Evolutionary conservation across 768 basidiomycete genomes (phyloP).

Genomic region (Nidularia pulvinata): DNA sequence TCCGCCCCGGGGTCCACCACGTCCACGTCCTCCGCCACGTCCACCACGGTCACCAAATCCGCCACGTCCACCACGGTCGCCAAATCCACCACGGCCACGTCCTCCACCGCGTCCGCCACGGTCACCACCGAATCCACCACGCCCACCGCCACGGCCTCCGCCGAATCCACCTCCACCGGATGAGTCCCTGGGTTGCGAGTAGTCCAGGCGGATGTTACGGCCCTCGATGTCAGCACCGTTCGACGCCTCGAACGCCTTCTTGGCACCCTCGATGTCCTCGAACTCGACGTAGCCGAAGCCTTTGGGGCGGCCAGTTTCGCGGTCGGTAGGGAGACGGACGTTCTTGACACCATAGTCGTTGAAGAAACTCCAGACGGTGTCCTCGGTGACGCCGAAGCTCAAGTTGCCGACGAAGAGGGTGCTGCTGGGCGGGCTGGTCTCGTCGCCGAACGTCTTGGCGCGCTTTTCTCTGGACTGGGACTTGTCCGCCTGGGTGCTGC

Average conservation of each 20-base stretch:
- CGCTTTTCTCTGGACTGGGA: constrained; percentile 61
- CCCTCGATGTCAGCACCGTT: constrained; percentile 81
- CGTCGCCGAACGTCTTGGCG: constrained; percentile 78
- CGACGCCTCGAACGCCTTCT: constrained; percentile 73
- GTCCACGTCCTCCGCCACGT: constrained; percentile 38
- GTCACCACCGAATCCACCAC: constrained; percentile 34
- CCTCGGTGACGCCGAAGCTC: constrained; percentile 78
- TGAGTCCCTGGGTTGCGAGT: constrained; percentile 77
- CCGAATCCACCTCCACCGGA: constrained; percentile 53
- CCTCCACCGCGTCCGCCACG: constrained; percentile 48
- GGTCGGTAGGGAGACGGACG: constrained; percentile 90
- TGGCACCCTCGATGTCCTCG: constrained; percentile 75
- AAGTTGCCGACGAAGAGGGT: constrained; percentile 94
- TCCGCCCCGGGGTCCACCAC: constrained; percentile 43
- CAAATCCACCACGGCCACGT: constrained; percentile 25
- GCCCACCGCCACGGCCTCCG: constrained; percentile 36
- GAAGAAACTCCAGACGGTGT: constrained; percentile 88
- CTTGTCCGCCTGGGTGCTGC: constrained; percentile 64
- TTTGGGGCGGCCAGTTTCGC: constrained; percentile 88
- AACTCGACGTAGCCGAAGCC: constrained; percentile 99
- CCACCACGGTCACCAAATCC: constrained; percentile 37
- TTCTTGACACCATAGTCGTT: constrained; percentile 86
- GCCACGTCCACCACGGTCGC: constrained; percentile 32
- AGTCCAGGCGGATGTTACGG: constrained; percentile 81
- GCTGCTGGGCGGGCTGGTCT: constrained; percentile 57